Evolutionary conservation across 176 grass and related monocot species (phyloP).

Genomic region (Rhipidocladum racemiflorum): DNA sequence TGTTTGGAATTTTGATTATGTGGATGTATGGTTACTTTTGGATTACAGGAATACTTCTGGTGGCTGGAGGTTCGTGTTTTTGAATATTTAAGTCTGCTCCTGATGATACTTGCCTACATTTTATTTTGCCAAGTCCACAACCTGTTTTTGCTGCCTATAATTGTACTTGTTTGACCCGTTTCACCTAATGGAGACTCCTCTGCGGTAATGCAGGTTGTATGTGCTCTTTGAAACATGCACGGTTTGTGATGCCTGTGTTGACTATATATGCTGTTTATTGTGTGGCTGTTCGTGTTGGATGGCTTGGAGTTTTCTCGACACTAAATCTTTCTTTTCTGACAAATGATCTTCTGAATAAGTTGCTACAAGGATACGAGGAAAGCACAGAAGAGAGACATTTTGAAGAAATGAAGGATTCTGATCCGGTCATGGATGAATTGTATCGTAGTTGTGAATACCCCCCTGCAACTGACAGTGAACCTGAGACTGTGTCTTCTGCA

Average conservation of each 20-base stretch:
- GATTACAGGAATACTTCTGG: constrained; percentile 84
- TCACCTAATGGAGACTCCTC: constrained; percentile 24
- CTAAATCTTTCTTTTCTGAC: constrained; percentile 89
- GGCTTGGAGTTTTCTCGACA: constrained; percentile 74
- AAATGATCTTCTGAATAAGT: constrained; percentile 85
- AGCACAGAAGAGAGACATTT: constrained; percentile 44
- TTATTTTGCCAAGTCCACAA: neutral
- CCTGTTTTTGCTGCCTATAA: neutral
- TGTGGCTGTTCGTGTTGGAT: constrained; percentile 71
- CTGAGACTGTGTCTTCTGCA: constrained; percentile 53
- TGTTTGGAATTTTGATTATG: constrained; percentile 87
- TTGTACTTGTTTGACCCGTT: constrained; percentile 1
- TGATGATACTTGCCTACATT: neutral
- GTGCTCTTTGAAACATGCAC: constrained; percentile 85
- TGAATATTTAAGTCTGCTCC: neutral
- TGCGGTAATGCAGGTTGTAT: constrained; percentile 70
- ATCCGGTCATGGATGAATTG: constrained; percentile 71
- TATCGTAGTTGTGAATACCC: constrained; percentile 61
- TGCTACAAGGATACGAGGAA: constrained; percentile 65
- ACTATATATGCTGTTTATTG: constrained; percentile 80
- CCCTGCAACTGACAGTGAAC: constrained; percentile 57
- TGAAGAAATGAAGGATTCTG: constrained; percentile 52
- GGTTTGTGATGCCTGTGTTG: constrained; percentile 76
- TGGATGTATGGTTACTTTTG: constrained; percentile 97
- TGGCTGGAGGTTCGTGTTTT: constrained; percentile 71